Conservation (phyloP, 176 grass and related monocot species). For the Eragrostis nindensis region DNA sequence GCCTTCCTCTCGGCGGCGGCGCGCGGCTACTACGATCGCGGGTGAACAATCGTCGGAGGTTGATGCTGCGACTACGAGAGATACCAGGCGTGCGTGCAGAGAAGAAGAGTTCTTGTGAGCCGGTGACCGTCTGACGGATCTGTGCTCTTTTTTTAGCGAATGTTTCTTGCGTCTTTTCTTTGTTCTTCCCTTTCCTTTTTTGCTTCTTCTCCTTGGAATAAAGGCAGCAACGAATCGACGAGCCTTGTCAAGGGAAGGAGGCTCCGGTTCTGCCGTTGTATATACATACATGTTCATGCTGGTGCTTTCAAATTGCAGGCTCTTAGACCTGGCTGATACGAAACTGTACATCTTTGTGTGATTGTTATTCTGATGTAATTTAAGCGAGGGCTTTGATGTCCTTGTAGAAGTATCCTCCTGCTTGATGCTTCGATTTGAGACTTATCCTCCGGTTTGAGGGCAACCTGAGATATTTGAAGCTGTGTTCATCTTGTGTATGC, state of each 20-base stretch:
- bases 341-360: background rate
- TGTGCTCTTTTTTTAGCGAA: background rate
- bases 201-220: constrained; percentile 22
- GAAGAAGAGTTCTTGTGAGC: background rate
- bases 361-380: background rate
- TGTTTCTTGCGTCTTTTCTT: background rate
- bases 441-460: too few relatives aligned
- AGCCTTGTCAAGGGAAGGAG: constrained; percentile 1
- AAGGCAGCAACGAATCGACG: background rate
- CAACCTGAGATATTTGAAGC: background rate
- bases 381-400: background rate
- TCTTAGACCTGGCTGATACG: background rate
- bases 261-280: constrained; percentile 20
- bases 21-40: constrained; percentile 41
- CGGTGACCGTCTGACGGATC: background rate
- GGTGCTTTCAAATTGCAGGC: constrained; percentile 32
- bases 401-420: background rate
- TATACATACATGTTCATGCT: background rate
- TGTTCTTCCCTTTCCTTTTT: background rate
- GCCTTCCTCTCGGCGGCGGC: constrained; percentile 28
- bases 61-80: background rate
- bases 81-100: background rate
- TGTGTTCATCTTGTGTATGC: background rate
- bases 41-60: background rate
- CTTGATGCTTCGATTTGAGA: background rate